Conservation (phyloP, 495 filamentous ascomycete species). For the Tuber aestivum region DNA sequence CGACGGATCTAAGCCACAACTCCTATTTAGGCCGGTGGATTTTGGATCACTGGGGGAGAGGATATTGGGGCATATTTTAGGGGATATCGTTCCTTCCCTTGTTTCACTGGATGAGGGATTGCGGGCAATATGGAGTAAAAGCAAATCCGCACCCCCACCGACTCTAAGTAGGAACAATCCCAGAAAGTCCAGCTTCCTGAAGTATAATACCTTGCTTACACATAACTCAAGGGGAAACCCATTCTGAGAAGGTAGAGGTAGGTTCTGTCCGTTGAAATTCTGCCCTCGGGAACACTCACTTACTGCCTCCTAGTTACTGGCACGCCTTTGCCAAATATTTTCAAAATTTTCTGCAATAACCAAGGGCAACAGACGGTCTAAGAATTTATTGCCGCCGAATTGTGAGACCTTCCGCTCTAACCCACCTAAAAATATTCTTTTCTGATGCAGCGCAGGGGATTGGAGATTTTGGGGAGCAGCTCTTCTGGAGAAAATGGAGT, state of each 20-base stretch:
- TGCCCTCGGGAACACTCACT: not conserved
- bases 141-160: not conserved
- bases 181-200: not conserved
- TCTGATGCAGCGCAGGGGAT: conserved; percentile 2
- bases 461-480: conserved; percentile 16
- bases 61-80: not conserved
- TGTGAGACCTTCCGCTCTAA: not conserved
- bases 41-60: not conserved
- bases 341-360: not conserved
- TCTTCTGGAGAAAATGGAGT: conserved; percentile 19
- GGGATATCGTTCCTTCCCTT: conserved; percentile 6
- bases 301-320: not conserved
- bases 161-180: not conserved
- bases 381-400: not conserved
- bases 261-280: not conserved
- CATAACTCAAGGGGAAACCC: not conserved
- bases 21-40: not conserved
- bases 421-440: not conserved
- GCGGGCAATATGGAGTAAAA: not conserved
- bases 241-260: not conserved
- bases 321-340: not conserved
- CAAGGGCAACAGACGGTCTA: not conserved
- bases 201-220: not conserved
- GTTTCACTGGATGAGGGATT: not conserved
- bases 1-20: not conserved